These are phyloP conservation scores for Thermomucor indicae-seudaticae DNA, from an alignment of 371 early-diverging fungal genomes.

Conservation along the genomic window DNA sequence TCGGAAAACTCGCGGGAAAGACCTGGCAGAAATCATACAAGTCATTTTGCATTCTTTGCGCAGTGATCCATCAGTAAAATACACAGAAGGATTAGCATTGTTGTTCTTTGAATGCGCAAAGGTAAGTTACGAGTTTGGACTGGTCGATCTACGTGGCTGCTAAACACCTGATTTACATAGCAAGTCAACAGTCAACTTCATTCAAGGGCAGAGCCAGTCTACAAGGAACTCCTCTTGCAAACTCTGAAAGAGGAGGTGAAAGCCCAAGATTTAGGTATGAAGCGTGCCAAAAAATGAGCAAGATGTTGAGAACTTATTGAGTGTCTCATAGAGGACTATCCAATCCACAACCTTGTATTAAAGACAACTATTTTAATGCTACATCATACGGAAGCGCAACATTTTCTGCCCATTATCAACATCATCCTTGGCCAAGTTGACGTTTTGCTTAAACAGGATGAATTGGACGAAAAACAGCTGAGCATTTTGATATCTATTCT, in stretches of 20 bases:
- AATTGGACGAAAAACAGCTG: slow-evolving; percentile 31
- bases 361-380: slow-evolving; percentile 53
- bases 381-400: slow-evolving; percentile 52
- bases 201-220: slow-evolving; percentile 48
- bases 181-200: slow-evolving; percentile 58
- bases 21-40: slow-evolving; percentile 49
- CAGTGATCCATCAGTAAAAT: slow-evolving; percentile 44
- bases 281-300: background rate
- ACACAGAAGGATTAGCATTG: slow-evolving; percentile 72
- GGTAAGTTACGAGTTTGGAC: slow-evolving; percentile 24
- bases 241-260: slow-evolving; percentile 22
- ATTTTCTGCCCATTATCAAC: slow-evolving; percentile 47
- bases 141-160: background rate
- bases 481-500: slow-evolving; percentile 41
- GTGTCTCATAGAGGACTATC: slow-evolving; percentile 7
- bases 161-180: slow-evolving; percentile 13
- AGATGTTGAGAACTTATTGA: background rate
- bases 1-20: slow-evolving; percentile 65
- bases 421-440: slow-evolving; percentile 46
- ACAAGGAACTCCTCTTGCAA: slow-evolving; percentile 46
- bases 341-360: slow-evolving; percentile 21
- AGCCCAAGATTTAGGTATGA: slow-evolving; percentile 23
- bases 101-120: slow-evolving; percentile 79
- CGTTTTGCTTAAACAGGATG: slow-evolving; percentile 11
- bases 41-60: slow-evolving; percentile 58